phyloP scores from a whole-genome alignment of 2,329 filamentous ascomycete species.

The Trichoderma endophyticum region DNA sequence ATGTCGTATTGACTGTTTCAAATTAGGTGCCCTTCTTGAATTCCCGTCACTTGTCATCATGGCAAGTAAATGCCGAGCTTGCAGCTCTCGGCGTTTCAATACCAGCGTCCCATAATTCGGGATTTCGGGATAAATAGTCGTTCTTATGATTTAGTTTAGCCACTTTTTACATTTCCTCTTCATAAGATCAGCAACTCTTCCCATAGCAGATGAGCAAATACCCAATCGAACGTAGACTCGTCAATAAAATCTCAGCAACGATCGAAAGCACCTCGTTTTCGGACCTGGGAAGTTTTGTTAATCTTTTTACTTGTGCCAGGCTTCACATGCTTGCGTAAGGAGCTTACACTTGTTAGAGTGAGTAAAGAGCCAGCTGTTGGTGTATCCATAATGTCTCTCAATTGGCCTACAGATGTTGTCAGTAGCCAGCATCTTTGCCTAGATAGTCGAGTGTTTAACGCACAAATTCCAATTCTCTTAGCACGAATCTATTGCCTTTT shows the following conservation, averaged over 20 bases:
- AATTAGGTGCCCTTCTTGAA: not conserved
- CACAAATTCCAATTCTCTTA: not conserved
- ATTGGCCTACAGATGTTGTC: too few relatives aligned
- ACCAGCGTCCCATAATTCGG: not conserved
- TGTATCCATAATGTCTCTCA: too few relatives aligned
- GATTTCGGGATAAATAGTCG: not conserved
- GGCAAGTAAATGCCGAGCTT: not conserved
- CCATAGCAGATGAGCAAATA: not conserved
- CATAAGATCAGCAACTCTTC: not conserved
- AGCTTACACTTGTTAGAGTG: not conserved
- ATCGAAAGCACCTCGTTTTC: not conserved
- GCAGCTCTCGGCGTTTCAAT: not conserved
- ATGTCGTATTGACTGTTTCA: not conserved
- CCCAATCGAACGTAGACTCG: not conserved
- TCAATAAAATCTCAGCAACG: not conserved
- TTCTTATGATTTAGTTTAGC: not conserved
- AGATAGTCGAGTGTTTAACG: not conserved
- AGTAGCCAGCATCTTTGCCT: not conserved
- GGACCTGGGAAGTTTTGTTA: too few relatives aligned
- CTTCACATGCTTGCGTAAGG: fast-evolving
- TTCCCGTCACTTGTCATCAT: not conserved
- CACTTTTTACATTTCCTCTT: not conserved
- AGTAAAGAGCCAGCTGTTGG: too few relatives aligned
- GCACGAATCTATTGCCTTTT: not conserved
- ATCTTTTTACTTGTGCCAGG: not conserved